Evolutionary conservation across 345 rosid species (phyloP).

Genomic region (Aurinia saxatilis): DNA sequence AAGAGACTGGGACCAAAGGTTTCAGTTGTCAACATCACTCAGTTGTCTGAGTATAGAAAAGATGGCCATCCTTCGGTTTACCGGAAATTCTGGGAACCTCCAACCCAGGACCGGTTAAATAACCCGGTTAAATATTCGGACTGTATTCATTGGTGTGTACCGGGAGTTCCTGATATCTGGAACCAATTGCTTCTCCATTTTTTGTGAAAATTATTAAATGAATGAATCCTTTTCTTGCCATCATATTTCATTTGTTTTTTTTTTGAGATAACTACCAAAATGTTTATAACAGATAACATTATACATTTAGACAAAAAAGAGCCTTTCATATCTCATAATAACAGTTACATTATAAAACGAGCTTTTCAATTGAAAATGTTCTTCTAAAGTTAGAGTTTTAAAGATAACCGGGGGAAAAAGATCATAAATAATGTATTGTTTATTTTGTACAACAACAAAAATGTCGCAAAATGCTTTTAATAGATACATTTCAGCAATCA

Average conservation of each 20-base stretch:
- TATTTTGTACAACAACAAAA: background rate
- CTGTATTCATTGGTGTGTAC: slow-evolving; percentile 95
- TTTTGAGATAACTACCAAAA: no score
- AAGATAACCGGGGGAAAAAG: no score
- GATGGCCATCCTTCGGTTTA: slow-evolving; percentile 93
- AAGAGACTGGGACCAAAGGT: slow-evolving; percentile 60
- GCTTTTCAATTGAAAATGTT: no score
- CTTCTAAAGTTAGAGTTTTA: no score
- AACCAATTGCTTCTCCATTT: slow-evolving; percentile 75
- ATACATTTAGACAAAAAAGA: no score
- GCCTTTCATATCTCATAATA: no score
- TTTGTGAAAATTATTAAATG: slow-evolving; percentile 30
- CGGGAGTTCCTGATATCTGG: slow-evolving; percentile 96
- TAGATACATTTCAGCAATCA: background rate
- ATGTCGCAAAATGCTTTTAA: background rate
- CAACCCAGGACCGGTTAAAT: slow-evolving; percentile 47
- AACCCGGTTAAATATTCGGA: slow-evolving; percentile 77
- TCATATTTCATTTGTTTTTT: no score
- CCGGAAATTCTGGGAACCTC: slow-evolving; percentile 90
- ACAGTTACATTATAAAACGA: no score
- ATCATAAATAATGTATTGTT: no score
- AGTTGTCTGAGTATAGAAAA: slow-evolving; percentile 91
- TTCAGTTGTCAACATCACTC: slow-evolving; percentile 71
- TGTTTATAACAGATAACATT: no score
- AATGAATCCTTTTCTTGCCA: no score